These are phyloP conservation scores for Gymnopilus dilepis DNA, from an alignment of 768 basidiomycete species.

Conservation along the genomic window DNA sequence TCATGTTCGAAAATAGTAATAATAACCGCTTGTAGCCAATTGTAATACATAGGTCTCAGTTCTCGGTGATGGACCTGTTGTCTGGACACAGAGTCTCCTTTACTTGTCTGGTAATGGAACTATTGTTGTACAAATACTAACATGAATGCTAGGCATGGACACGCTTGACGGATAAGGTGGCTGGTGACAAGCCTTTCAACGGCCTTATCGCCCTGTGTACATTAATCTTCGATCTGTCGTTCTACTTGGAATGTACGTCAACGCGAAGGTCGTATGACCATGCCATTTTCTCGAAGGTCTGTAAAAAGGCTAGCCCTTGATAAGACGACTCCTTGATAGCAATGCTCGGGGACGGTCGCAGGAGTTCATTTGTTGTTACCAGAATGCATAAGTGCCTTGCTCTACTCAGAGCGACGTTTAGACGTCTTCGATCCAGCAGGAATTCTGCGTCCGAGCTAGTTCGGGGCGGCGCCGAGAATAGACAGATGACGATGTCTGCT, in stretches of 20 bases:
- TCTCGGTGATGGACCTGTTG: no score
- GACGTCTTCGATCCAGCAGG: background rate
- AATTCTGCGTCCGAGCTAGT: background rate
- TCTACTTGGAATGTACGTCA: background rate
- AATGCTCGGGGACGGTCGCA: background rate
- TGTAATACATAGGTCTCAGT: no score
- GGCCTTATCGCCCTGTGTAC: no score
- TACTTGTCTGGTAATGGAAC: no score
- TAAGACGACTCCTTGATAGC: background rate
- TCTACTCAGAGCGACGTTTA: background rate
- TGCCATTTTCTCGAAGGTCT: background rate
- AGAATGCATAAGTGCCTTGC: background rate
- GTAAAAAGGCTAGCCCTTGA: background rate
- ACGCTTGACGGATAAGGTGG: no score
- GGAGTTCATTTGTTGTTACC: background rate
- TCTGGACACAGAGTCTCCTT: no score
- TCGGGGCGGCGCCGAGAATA: background rate
- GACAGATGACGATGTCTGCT: background rate
- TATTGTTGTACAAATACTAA: no score
- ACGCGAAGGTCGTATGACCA: background rate
- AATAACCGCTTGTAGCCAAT: no score
- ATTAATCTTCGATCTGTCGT: no score
- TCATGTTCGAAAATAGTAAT: no score
- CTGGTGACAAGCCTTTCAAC: no score
- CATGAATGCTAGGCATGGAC: no score